A percentile compares a stretch with the other conserved stretches of the same genome.
These are phyloP conservation scores for Ligustrum vulgare DNA, from an alignment of 257 asterid genomes.

Conservation along the genomic window DNA sequence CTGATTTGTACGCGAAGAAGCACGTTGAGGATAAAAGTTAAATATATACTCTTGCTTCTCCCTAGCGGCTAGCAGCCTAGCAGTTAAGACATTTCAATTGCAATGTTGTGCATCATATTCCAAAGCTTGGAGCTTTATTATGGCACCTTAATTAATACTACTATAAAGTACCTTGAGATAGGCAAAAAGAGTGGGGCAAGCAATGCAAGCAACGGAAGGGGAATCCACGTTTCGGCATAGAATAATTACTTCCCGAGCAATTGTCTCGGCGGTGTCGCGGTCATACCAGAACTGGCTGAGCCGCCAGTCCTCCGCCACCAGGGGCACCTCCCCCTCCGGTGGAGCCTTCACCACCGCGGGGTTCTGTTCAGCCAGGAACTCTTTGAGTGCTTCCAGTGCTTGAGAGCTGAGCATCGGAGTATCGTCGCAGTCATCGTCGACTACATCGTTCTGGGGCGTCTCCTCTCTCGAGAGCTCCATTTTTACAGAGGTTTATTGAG, in stretches of 20 bases:
- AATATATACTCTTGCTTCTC: neutral
- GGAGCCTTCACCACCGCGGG: conserved; percentile 31
- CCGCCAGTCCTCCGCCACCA: conserved; percentile 90
- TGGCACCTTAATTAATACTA: neutral
- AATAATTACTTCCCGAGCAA: conserved; percentile 71
- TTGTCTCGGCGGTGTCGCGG: conserved; percentile 71
- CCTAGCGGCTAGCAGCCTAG: neutral
- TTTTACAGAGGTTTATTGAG: neutral
- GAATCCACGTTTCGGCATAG: conserved; percentile 49
- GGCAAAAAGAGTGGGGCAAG: conserved; percentile 95
- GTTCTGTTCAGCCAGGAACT: conserved; percentile 76
- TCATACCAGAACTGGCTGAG: conserved; percentile 99
- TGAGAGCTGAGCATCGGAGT: conserved; percentile 69
- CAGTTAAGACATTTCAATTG: neutral
- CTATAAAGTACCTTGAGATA: conserved; percentile 67
- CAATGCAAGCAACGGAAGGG: conserved; percentile 82
- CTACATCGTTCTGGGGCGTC: conserved; percentile 18
- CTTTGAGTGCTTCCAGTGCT: conserved; percentile 81
- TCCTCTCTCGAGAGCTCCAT: conserved; percentile 37
- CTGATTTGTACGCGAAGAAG: neutral
- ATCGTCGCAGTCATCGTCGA: conserved; percentile 52
- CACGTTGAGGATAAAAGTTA: too few species aligned
- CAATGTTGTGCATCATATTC: conserved; percentile 3
- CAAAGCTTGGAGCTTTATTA: neutral
- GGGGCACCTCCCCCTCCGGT: conserved; percentile 51